Evolutionary conservation across 108 stramenopile genomes (phyloP), one percentile per base, ranked within the genome.

Genomic region (Cyclotella sp.): DNA sequence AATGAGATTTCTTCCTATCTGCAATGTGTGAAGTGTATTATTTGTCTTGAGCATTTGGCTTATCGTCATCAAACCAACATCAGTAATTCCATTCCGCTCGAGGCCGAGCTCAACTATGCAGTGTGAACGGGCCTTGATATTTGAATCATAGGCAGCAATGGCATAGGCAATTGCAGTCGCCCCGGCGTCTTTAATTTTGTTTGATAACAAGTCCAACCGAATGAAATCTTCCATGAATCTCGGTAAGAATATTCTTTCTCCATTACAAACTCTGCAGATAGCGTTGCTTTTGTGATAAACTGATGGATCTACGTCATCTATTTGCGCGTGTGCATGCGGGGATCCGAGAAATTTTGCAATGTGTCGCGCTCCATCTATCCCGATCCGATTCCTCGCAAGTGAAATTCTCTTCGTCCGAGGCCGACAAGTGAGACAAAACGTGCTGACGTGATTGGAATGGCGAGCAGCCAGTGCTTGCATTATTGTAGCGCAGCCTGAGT

Each of bases 311-410:
- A 34, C 2, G 49, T 39, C 29, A 27, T 28, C 30, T 13, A 0
- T n/a, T 0, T 58, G 21, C 13, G 28, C 41, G 43, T 58, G 41
- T 1, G n/a, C 21, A 12, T 11, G n/a, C 29, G 30, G 55, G 19
- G 64, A 26, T 57, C 28, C n/a, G 22, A 75, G 29, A 24, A 75
- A 67, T 10, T 47, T 45, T 26, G 75, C 75, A 59, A 75, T 58
- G 21, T 63, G 51, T 15, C 11, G 0, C 19, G 75, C 75, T 8
- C 75, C 75, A 19, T 59, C 44, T n/a, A 46, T n/a, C 28, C 75
- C 75, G 18, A 75, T 59, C 12, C 34, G 34, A 43, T 75, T 75
- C 52, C 75, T 60, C 13, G 75, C 75, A 26, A 75, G 49, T 34
- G 75, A 75, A 47, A 75, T 68, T 21, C 65, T 19, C 19, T 57